phyloP scores from a whole-genome alignment of 495 filamentous ascomycete species.

The Penicillium egyptiacum region DNA sequence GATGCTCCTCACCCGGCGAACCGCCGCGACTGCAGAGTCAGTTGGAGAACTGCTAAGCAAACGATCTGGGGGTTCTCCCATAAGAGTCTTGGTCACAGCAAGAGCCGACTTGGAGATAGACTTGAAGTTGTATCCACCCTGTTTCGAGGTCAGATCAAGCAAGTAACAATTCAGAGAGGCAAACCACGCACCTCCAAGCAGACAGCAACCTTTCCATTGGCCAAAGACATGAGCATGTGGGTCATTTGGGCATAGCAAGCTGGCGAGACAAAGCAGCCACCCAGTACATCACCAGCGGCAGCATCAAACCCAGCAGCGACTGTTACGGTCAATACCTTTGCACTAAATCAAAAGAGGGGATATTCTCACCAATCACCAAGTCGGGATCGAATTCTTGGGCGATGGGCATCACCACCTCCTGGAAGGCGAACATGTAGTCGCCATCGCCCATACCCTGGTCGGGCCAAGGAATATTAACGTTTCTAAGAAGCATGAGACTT shows the following conservation, averaged over 20 bases:
- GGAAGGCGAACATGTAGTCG: constrained; percentile 95
- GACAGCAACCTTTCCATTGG: constrained; percentile 83
- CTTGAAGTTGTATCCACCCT: constrained; percentile 90
- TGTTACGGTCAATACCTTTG: constrained; percentile 24
- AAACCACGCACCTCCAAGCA: constrained; percentile 68
- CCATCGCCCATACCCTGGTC: constrained; percentile 93
- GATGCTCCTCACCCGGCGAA: constrained; percentile 53
- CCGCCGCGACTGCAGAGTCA: constrained; percentile 44
- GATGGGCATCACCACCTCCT: constrained; percentile 96
- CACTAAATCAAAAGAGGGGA: background rate
- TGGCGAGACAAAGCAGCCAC: constrained; percentile 87
- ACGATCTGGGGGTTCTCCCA: constrained; percentile 88
- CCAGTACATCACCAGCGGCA: constrained; percentile 86
- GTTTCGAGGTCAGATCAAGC: background rate
- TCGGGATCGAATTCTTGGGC: constrained; percentile 91
- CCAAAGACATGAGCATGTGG: constrained; percentile 97
- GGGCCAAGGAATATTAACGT: constrained; percentile 94
- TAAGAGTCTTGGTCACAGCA: constrained; percentile 86
- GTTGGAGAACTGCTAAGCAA: constrained; percentile 52
- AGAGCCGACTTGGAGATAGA: constrained; percentile 91
- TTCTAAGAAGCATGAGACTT: constrained; percentile 48
- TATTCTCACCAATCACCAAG: constrained; percentile 71
- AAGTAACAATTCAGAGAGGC: background rate
- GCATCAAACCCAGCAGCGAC: constrained; percentile 97
- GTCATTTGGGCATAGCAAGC: constrained; percentile 97